These are phyloP conservation scores for Cornus kousa DNA, from an alignment of 148 eudicot genomes.

Conservation along the genomic window DNA sequence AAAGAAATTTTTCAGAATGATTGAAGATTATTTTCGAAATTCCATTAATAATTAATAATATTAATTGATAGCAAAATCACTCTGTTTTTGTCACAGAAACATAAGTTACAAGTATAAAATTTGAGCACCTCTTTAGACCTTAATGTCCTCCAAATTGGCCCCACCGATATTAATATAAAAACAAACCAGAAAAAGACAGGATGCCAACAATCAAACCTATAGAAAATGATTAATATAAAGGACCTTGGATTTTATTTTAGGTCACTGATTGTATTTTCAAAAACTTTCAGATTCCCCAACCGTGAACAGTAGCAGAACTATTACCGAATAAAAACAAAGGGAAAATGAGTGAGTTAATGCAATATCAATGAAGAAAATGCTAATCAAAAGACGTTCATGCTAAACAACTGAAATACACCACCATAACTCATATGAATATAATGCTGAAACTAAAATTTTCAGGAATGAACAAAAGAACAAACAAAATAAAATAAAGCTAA, in stretches of 20 bases:
- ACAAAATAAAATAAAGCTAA: constrained; percentile 5
- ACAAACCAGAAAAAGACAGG: constrained; percentile 3
- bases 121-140: not conserved
- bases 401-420: no score
- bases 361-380: not conserved
- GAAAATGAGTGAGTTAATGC: not conserved
- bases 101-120: not conserved
- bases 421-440: not conserved
- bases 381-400: not conserved
- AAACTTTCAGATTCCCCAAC: not conserved
- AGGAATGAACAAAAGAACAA: constrained; percentile 3
- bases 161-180: constrained; percentile 3
- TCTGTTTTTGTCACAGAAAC: not conserved
- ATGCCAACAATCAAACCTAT: constrained; percentile 4
- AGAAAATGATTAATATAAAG: not conserved
- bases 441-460: not conserved
- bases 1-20: not conserved
- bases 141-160: not conserved
- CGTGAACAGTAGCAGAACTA: not conserved
- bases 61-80: not conserved
- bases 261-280: no score
- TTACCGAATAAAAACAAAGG: not conserved
- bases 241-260: not conserved
- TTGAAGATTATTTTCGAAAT: not conserved
- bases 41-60: not conserved